Evolutionary conservation across 139 green algal genomes (phyloP), one percentile per base, ranked within the genome.

Genomic region (Volvox africanus): DNA sequence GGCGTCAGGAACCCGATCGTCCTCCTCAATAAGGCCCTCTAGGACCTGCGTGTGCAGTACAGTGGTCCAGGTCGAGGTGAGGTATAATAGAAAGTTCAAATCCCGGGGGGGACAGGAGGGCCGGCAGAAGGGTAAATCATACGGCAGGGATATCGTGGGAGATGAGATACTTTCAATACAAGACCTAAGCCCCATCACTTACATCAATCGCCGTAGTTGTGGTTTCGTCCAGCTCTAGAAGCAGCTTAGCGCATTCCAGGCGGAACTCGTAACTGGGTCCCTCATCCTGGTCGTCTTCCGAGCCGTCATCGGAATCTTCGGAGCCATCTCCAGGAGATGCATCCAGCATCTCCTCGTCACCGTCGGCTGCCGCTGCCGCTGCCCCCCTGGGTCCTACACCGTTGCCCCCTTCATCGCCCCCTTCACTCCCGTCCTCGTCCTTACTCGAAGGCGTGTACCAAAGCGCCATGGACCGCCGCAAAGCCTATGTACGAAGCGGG

Each of bases 201-300:
- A 96, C 96, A 91, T 97, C 86, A 24, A 95, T 94, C 13, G 97
- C 96, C 0, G 88, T 87, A 0, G 96, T 93, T 19, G 94, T 96
- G 0, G 86, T 92, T 0, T 96, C 94, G 24, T 98, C 97, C 87
- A 99, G 95, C 88, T 98, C 97, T 68, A 99, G 92, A 83, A 99
- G 92, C 93, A 99, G 94, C 94, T 98, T 98, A 18, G 96, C 97
- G 33, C 92, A 94, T 92, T 98, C 97, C 61, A 98, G 95, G 20
- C 97, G 89, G 92, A 98, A 98, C 94, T 98, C 97, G 73, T 96
- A 98, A 0, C 89, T 94, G 2, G 96, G 96, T 32, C 93, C 76
- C 1, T 83, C 73, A 6, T 93, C 92, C 28, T 93, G 89, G n/a
- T 92, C 87, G 6, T 94, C 91, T 2, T 94, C 93, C 26, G 82